Base-by-base conservation (phyloP, 108 stramenopile genomes). In the Pseudonitzschia delicatissima region DNA sequence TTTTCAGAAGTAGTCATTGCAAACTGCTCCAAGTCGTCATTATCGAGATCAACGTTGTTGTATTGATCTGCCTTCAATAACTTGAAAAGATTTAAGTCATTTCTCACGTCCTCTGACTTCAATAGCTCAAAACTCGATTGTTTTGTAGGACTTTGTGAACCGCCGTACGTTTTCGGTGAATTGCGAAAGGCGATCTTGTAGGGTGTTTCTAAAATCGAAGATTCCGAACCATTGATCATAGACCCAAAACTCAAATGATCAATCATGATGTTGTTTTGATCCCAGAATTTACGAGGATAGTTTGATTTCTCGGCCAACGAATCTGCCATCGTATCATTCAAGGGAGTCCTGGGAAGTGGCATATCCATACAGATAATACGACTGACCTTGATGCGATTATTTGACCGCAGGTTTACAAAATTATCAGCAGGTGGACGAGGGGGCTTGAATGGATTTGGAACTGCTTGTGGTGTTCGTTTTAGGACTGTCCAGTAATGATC, bases 401-500 rank as follows among this genome's bases (percentile, higher is more conserved):
- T 72, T 3, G 52, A 27, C 13, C 48, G 11, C 0, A 80, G 57
- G 13, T 59, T 20, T 1, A 68, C 55, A 36, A 49, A 68, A 20
- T 57, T 42, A 23, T 50, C 25, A n/a, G 60, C 32, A 29, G 76
- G 83, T 58, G 90, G 87, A 33, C 69, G 60, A 13, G 91, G 91
- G 6, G 91, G 91, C n/a, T 73, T 25, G 45, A 77, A 82, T 31
- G 86, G 82, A 34, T 77, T 62, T 2, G 42, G 35, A 20, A 85
- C 57, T 17, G 74, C 72, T 18, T 57, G 6, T 12, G 23, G 36
- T 11, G 66, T 36, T 27, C 66, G 55, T 36, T 59, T 62, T 40
- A 92, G 29, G 4, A 92, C 91, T 34, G 84, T 86, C 91, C 91
- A 92, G 42, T 66, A 83, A 17, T 86, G 74, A 47, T 67, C 74